Base-by-base conservation (phyloP, 1,284 basidiomycete species). In the Cryptococcus sp. region DNA sequence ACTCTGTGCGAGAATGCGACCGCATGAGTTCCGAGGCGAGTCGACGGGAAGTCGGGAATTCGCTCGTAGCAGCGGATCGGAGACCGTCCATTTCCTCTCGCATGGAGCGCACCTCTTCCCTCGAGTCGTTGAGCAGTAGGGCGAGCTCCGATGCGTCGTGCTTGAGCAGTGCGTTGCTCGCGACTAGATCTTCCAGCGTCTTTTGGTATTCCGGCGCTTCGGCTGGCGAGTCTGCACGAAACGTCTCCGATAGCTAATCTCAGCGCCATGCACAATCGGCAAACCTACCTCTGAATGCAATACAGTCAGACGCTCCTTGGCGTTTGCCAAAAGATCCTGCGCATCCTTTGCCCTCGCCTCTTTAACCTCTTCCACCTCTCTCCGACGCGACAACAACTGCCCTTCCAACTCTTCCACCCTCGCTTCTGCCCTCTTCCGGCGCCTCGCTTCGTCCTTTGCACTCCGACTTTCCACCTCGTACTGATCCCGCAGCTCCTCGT, bases 401-500 rank as follows among this genome's bases (percentile, higher is more conserved):
- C 74, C 70, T 61, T 88, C 86, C 33, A 90, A 72, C 62, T 86
- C 86, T 18, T 79, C 87, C 5, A 71, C 66, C 36, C 68, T 49
- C 31, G 60, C 57, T 48, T 71, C 69, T 2, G 66, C 66, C 43
- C 63, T 52, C 33, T 57, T 59, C 38, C 63, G 51, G 46, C 63
- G 66, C 41, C 63, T 54, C 33, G 48, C 35, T 47, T 87, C 85
- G 34, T 83, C 73, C 45, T 81, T 79, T 4, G 84, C 81, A 31
- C 84, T 78, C 47, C 85, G 81, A 5, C 80, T 74, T 58, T 92
- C 87, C 43, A 78, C 79, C 46, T 86, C 84, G 22, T 85, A 77
- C 64, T 92, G 86, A 68, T 94, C 88, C 51, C 82, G 82, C 61
- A 87, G 77, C 64, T 97, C 92, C 43, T 95, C 88, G 58, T 89